Base-by-base conservation (phyloP, 139 green algal species). In the Pedinophyceae sp. region DNA sequence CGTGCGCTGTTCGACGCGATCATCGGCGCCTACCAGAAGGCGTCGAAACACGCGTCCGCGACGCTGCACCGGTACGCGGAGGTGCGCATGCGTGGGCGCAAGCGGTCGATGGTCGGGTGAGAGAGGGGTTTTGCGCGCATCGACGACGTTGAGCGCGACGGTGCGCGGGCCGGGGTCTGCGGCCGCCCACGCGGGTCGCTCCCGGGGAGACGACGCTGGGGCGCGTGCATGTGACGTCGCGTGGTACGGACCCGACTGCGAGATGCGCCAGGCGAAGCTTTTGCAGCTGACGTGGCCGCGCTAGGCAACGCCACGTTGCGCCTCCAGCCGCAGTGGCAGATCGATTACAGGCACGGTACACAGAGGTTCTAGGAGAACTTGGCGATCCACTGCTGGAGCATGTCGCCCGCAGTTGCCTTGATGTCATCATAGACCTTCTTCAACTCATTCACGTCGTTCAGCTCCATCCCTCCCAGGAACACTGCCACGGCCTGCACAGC, bases 41-140 rank as follows among this genome's bases (percentile, higher is more conserved):
- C 22, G 18, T 48, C 24, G 5, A 27, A 24, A 22, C 29, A 25
- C 4, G 61, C 48, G 48, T 38, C n/a, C 24, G 27, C 18, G 4
- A 57, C 27, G 15, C 24, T 48, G 24, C 60, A 56, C 30, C 30
- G 28, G 27, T 48, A 47, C 22, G 23, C 26, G 18, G 60, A 65
- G 69, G 78, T 93, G 19, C 60, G 83, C 2, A 73, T 81, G 70
- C 54, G 83, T 3, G 83, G 83, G 0, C 55, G 83, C 13, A 93
- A 93, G 60, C 59, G 83, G 16, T 56, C 67, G 7, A 93, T 93
- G 83, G 65, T 93, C 6, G 83, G 83, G 0, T 93, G n/a, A n/a
- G n/a, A n/a, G n/a, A n/a, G n/a, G n/a, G n/a, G n/a, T n/a, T n/a
- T n/a, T n/a, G n/a, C n/a, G n/a, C n/a, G n/a, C n/a, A n/a, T n/a